phyloP scores from a whole-genome alignment of 176 grass and related monocot genomes.

The Avena atlantica region DNA sequence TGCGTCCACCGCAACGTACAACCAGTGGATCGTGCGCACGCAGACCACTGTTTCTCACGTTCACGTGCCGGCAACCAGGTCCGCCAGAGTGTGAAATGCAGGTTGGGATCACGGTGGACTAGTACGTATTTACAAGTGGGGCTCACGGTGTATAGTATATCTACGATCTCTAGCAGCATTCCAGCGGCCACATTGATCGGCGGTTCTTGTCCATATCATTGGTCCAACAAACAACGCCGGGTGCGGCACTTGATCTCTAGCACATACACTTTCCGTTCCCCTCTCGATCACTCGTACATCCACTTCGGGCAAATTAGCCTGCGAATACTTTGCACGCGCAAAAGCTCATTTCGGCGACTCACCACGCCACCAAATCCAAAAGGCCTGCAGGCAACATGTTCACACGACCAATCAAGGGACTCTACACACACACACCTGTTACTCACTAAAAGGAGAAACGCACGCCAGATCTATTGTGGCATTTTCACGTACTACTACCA shows the following conservation, averaged over 20 bases:
- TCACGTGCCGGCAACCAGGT: not conserved
- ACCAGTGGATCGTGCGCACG: not conserved
- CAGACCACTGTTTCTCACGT: not conserved
- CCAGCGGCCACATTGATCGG: constrained; percentile 18
- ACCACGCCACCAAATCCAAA: too few relatives aligned
- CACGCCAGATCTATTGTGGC: too few relatives aligned
- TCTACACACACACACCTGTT: too few relatives aligned
- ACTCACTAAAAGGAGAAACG: too few relatives aligned
- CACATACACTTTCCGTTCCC: constrained; percentile 14
- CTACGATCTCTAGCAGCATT: not conserved
- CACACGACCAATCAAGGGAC: too few relatives aligned
- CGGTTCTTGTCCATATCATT: not conserved
- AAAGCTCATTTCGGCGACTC: too few relatives aligned
- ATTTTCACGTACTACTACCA: too few relatives aligned
- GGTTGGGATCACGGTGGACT: not conserved
- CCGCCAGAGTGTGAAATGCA: not conserved
- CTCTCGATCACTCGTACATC: not conserved
- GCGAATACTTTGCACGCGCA: too few relatives aligned
- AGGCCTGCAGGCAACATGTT: too few relatives aligned
- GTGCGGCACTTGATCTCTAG: not conserved
- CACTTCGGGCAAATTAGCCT: not conserved
- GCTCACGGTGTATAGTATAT: not conserved
- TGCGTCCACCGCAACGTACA: too few relatives aligned
- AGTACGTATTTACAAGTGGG: not conserved
- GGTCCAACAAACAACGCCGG: constrained; percentile 9